phyloP scores from a whole-genome alignment of 1,284 basidiomycete species.

The Boletus mariae region DNA sequence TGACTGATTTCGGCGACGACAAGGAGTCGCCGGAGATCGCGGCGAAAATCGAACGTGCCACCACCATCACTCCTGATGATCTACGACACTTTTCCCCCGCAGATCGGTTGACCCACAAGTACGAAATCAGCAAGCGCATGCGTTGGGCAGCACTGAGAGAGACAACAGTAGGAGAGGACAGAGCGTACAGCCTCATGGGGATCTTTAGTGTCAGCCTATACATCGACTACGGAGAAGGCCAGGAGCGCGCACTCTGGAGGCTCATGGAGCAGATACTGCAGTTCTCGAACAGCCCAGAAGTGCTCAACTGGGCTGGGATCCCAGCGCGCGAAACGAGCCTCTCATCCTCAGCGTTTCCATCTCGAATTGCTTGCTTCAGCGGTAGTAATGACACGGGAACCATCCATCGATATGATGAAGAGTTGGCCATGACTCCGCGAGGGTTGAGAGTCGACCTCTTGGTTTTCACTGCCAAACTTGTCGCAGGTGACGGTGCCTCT shows the following conservation, averaged over 20 bases:
- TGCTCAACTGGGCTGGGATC: not conserved
- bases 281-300: conserved; percentile 1
- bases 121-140: conserved; percentile 1
- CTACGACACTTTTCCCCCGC: not conserved
- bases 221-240: not conserved
- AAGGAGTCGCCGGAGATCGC: not conserved
- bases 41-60: not conserved
- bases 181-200: not conserved
- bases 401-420: not conserved
- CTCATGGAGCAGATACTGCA: not conserved
- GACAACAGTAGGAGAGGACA: not conserved
- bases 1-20: not conserved
- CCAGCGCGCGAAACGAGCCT: not conserved
- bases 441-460: not conserved
- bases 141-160: not conserved
- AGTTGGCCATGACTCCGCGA: not conserved
- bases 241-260: not conserved
- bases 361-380: not conserved
- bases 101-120: not conserved
- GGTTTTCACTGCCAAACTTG: not conserved
- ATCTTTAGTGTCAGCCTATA: not conserved
- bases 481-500: not conserved
- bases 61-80: not conserved
- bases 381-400: not conserved
- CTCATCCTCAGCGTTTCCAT: not conserved